Evolutionary conservation across 2,329 filamentous ascomycete species (phyloP).

Genomic region (Fonsecaea nubica): DNA sequence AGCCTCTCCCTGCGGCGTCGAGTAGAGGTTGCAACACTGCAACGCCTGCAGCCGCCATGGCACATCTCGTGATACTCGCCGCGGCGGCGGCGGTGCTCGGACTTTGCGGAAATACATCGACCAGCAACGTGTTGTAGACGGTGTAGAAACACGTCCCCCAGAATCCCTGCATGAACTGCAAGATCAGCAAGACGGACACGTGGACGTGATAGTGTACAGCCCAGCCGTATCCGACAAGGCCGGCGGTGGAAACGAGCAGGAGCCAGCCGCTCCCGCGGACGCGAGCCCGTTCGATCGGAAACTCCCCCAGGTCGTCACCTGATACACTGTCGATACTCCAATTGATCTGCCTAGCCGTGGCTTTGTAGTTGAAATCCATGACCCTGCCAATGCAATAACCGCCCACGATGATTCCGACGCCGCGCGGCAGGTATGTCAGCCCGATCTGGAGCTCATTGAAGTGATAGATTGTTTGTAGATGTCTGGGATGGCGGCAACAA

Average conservation of each 20-base stretch:
- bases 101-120: conserved; percentile 47
- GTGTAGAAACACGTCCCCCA: conserved; percentile 46
- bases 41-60: conserved; percentile 47
- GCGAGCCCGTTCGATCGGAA: conserved; percentile 54
- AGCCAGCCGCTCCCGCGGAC: conserved; percentile 22
- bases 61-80: conserved; percentile 48
- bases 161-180: conserved; percentile 50
- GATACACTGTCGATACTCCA: conserved; percentile 40
- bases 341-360: conserved; percentile 44
- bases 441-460: conserved; percentile 56
- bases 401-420: conserved; percentile 38
- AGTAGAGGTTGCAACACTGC: conserved; percentile 46
- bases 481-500: conserved; percentile 54
- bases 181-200: conserved; percentile 47
- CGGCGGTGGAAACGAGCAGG: conserved; percentile 13
- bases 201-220: conserved; percentile 42
- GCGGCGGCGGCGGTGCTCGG: conserved; percentile 49
- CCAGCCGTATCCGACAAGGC: conserved; percentile 46
- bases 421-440: conserved; percentile 43
- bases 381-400: conserved; percentile 34
- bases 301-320: conserved; percentile 42
- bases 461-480: conserved; percentile 54
- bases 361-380: conserved; percentile 52
- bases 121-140: conserved; percentile 47
- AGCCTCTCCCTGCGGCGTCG: conserved; percentile 42